Percentiles rank a stretch among this genome's conserved stretches.
Conservation (phyloP, 257 asterid genomes). For the Forsythia suspensa region DNA sequence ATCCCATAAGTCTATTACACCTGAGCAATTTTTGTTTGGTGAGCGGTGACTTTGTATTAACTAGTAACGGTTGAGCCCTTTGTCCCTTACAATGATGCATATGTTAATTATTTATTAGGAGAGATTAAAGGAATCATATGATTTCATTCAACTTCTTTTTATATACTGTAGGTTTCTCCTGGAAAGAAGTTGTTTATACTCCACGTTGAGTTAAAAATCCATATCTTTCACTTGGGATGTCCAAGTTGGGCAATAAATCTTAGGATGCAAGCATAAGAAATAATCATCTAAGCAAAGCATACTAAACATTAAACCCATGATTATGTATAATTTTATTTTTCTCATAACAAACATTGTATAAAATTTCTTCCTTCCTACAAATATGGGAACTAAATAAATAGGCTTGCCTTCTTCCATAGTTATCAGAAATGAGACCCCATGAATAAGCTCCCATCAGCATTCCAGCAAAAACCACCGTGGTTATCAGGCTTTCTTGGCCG, state of each 20-base stretch:
- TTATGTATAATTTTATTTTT: neutral
- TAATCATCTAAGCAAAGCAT: neutral
- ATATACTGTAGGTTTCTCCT: neutral
- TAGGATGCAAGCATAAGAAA: neutral
- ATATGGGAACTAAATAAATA: neutral
- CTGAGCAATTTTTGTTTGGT: no score
- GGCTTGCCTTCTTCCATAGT: conserved; percentile 71
- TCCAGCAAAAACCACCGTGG: conserved; percentile 75
- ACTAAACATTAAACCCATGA: neutral
- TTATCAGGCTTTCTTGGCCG: conserved; percentile 56
- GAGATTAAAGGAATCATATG: neutral
- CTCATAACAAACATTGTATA: neutral
- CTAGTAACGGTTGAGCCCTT: neutral
- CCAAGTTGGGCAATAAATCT: neutral
- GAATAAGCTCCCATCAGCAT: conserved; percentile 78
- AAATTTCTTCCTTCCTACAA: neutral
- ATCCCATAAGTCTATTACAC: no score
- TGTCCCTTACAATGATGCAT: neutral
- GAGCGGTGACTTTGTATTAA: no score
- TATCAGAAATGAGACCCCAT: conserved; percentile 69
- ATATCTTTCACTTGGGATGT: neutral
- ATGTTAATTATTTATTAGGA: neutral
- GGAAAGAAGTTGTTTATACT: neutral
- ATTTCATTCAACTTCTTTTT: neutral
- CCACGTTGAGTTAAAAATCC: neutral